Base-by-base conservation (phyloP, 179 eudicot species). In the Beta lomatogona region DNA sequence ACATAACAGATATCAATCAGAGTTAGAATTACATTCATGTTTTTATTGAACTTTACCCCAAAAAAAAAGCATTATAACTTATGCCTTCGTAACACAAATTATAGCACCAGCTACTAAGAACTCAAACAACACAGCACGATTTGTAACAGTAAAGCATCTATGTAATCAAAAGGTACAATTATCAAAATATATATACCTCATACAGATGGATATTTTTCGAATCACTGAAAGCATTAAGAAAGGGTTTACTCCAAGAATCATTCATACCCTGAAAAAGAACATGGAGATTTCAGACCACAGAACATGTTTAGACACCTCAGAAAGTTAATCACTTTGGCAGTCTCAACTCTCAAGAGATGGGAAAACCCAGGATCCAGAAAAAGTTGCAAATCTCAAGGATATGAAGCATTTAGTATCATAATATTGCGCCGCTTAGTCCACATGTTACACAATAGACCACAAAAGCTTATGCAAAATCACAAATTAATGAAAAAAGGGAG, bases 221-320 rank as follows among this genome's bases (percentile, higher is more conserved):
- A 76, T 90, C 80, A 7, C 80, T 76, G 83, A 90, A 91, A 69
- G 85, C 70, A 46, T 91, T 82, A 48, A 86, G 84, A 79, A 94
- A 96, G 25, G 98, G 94, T 76, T 59, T 75, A 82, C 88, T 94
- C 99, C 99, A 96, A 77, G 99, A 89, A 79, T 92, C 91, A 80
- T 90, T 82, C 98, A 96, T 92, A 21, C 82, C 89, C 97, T 96
- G 91, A 71, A 88, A 64, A 73, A 44, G 54, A 80, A 44, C 68
- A 76, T 64, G 18, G 44, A 59, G 54, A 78, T 36, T 15, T 53
- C 25, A 74, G 85, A 73, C 63, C 45, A 57, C 16, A 45, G 21
- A 54, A 58, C 48, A 21, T n/a, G 71, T 74, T 58, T 63, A 36
- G 72, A 75, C 25, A 44, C 25, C 71, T 46, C 31, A 81, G 9